These are phyloP conservation scores for Terfezia boudieri DNA, from an alignment of 495 filamentous ascomycete genomes.

Conservation along the genomic window DNA sequence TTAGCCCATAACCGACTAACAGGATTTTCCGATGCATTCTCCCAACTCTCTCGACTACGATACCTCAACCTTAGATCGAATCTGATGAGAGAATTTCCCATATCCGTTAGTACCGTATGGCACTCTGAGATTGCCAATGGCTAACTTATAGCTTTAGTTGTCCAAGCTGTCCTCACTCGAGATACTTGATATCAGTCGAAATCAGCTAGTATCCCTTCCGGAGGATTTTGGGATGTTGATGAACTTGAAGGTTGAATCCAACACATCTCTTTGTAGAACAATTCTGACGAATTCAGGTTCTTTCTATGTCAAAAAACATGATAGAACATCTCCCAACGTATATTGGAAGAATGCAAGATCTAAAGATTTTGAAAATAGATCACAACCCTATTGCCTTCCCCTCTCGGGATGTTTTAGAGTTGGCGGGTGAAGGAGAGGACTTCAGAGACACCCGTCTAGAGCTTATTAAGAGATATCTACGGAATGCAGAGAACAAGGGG, in stretches of 20 bases:
- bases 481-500: conserved; percentile 29
- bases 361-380: conserved; percentile 68
- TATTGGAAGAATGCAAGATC: conserved; percentile 66
- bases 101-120: conserved; percentile 36
- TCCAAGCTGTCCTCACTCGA: conserved; percentile 64
- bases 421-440: conserved; percentile 13
- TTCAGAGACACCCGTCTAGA: conserved; percentile 16
- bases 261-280: neutral
- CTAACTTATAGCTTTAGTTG: conserved; percentile 18
- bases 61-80: conserved; percentile 93
- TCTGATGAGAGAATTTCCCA: conserved; percentile 65
- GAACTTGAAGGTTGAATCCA: conserved; percentile 19
- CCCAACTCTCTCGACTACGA: conserved; percentile 66
- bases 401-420: conserved; percentile 34
- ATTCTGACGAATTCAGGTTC: conserved; percentile 26
- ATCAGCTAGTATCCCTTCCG: conserved; percentile 56
- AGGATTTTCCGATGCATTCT: conserved; percentile 55
- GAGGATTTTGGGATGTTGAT: conserved; percentile 55
- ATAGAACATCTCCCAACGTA: conserved; percentile 64
- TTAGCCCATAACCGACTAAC: conserved; percentile 72
- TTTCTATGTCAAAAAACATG: conserved; percentile 63
- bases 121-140: neutral
- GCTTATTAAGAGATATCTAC: conserved; percentile 57
- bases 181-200: conserved; percentile 75
- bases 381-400: conserved; percentile 62